Evolutionary conservation across 768 basidiomycete species (phyloP), one percentile per base, ranked within the genome.

Genomic region (Leccinum subtestaceum): DNA sequence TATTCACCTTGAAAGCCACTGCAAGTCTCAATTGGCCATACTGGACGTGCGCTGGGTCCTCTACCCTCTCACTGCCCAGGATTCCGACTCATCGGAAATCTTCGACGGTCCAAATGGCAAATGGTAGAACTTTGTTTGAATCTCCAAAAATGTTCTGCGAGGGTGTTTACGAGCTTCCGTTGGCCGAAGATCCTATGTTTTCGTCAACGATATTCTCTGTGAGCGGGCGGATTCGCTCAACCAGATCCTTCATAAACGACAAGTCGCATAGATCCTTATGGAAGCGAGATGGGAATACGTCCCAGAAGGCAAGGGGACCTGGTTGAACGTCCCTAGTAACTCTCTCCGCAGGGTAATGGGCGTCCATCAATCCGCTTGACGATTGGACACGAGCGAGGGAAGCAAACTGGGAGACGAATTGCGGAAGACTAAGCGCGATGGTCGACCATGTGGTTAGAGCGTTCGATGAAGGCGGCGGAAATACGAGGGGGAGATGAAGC

Each of bases 161-260:
- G 49, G 53, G 36, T 40, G 51, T 45, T 67, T 62, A 57, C 57
- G 68, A 62, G 51, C 34, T 31, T 45, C 45, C 46, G 52, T 47
- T 40, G 36, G 45, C 52, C 53, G 59, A 57, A 59, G 53, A 62
- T 60, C 58, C 49, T 55, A 49, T 21, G 52, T 50, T 56, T 48
- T 65, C 9, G 46, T 34, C 17, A 50, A 17, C 59, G 34, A 31
- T 11, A 25, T 25, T 25, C 25, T 25, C 25, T 25, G 25, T 47
- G 60, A 46, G 55, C 50, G 40, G 54, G 80, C 80, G 49, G 71
- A 74, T 62, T 88, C 81, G 62, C 80, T 83, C 70, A 91, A 83
- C 90, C 91, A 93, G 29, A 93, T 83, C 67, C 91, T 78, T 61
- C 87, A 77, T 64, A 93, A 72, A 36, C 90, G 81, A 73, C 91